Percentiles rank a stretch among this genome's conserved stretches.
Conservation (phyloP, 768 basidiomycete genomes). For the Gyrodon lividus region DNA sequence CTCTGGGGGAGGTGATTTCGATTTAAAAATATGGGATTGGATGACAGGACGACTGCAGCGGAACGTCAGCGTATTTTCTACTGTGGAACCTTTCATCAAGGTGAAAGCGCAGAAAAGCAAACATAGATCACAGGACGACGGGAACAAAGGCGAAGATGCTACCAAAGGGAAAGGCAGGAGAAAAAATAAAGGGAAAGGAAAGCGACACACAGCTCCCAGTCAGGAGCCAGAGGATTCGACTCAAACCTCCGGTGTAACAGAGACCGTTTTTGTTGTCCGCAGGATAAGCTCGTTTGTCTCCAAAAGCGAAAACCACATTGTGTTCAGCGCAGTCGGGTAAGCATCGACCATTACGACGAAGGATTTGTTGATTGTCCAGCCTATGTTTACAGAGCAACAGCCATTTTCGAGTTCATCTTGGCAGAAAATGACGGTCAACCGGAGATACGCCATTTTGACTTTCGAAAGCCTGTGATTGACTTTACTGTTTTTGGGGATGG, state of each 20-base stretch:
- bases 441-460: conserved; percentile 43
- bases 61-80: conserved; percentile 50
- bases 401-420: conserved; percentile 54
- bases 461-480: conserved; percentile 59
- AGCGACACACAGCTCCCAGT: conserved; percentile 16
- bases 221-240: conserved; percentile 24
- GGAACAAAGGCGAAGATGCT: conserved; percentile 20
- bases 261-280: conserved; percentile 52
- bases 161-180: conserved; percentile 14
- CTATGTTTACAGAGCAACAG: conserved; percentile 52
- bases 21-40: conserved; percentile 81
- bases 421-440: conserved; percentile 22
- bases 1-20: conserved; percentile 86
- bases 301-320: conserved; percentile 38
- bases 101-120: conserved; percentile 33
- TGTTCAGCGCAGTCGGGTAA: conserved; percentile 77
- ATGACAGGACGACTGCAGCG: conserved; percentile 54
- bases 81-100: conserved; percentile 48
- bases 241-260: conserved; percentile 26
- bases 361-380: background rate
- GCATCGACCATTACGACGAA: conserved; percentile 18
- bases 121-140: conserved; percentile 31
- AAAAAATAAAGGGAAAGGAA: conserved; percentile 20
- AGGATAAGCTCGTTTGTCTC: conserved; percentile 50
- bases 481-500: conserved; percentile 44